Evolutionary conservation across 2,329 filamentous ascomycete species (phyloP), one percentile per base, ranked within the genome.

Genomic region (Parascedosporium putredinis): DNA sequence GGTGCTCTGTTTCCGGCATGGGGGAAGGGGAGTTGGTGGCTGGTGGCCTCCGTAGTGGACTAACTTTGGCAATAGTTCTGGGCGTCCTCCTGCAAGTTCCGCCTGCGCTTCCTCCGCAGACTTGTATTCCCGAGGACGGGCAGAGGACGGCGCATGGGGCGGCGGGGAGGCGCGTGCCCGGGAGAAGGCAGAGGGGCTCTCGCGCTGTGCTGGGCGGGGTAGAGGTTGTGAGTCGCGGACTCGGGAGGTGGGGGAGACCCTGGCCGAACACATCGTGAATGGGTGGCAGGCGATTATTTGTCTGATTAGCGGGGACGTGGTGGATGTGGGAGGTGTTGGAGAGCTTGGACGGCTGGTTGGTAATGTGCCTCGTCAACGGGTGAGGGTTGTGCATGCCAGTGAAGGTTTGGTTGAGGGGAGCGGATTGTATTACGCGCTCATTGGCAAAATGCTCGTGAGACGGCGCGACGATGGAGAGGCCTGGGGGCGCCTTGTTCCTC

Each of bases 11-110:
- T 66, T 49, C 73, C 74, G 50, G 81, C 73, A 62, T 83, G 75
- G 12, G 85, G 88, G 42, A 88, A 89, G 89, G 31, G 91, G 90
- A 2, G 90, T 95, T 3, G 90, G 90, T 36, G 91, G 90, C 64
- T 95, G 91, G 62, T 94, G 88, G 44, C 89, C 88, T 34, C 86
- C 88, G 64, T 98, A 98, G 67, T 97, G 93, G 12, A 98, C 88
- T 51, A 97, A 81, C 66, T 91, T 93, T 20, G 93, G 93, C 47
- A 96, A 74, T 12, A 97, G 74, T 52, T 98, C 93, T 51, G 95
- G 85, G 51, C 93, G 81, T n/a, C 93, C 93, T 47, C 88, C 90
- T 4, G 90, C 84, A 54, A 98, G 69, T 55, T 93, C 88, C 51
- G 88, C 86, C 53, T 97, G 90, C 2, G 88, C 93, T 63, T 98